Base-by-base conservation (phyloP, 345 rosid genomes). In the Anastatica hierochuntica region DNA sequence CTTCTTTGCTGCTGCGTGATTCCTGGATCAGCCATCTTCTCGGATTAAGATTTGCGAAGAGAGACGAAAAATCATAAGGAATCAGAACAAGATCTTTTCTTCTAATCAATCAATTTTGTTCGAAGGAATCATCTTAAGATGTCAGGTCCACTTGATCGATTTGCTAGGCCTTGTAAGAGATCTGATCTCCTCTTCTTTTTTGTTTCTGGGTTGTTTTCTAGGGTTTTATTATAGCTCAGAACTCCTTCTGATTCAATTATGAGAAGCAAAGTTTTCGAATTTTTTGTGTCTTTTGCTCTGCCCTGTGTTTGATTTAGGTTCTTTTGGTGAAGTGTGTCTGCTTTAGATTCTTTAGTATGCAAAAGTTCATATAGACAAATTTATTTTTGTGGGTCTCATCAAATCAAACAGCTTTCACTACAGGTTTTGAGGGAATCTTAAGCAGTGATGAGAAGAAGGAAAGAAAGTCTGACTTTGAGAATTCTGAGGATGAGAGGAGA, bases 141-240 rank as follows among this genome's bases (percentile, higher is more conserved):
- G 98, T 92, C 98, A 48, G 96, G 96, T 36, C 98, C 95, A 6
- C 84, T 92, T 39, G 98, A 92, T 79, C 94, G 94, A 20, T 84
- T 83, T 46, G 96, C 98, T 2, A 75, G 96, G 57, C 97, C 97
- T 56, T 90, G 97, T 90, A 72, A 90, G 97, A 83, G 64, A 58
- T 58, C 70, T 39, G 15, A 13, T 39, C 24, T 49, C 4, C 20
- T 53, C 15, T 49, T n/a, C 29, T 34, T 55, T 6, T 10, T 53
- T 2, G 4, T 50, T 8, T 49, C 36, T 27, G 31, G 31, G n/a
- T 13, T 15, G 0, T 39, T 17, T 60, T 14, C 65, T 68, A 67
- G 75, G 74, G 66, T 75, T 67, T 33, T 59, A 15, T 26, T 37
- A 0, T 42, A 9, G n/a, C n/a, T n/a, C n/a, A n/a, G n/a, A 34